Conservation (phyloP, 306 rosid species). For the Castanea crenata region DNA sequence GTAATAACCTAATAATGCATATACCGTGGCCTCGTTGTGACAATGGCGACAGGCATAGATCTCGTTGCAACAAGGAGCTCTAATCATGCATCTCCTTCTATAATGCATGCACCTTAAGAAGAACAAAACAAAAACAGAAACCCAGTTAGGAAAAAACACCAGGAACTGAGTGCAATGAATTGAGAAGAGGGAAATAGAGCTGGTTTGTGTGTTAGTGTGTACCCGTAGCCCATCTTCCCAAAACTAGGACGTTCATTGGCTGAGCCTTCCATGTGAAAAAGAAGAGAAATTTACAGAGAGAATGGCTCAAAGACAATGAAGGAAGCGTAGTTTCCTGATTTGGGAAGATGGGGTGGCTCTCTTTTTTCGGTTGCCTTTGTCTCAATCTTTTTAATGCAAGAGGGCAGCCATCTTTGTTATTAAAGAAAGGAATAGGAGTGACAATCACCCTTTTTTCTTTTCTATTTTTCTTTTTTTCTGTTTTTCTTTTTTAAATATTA, state of each 20-base stretch:
- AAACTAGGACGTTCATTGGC: constrained; percentile 71
- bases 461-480: neutral
- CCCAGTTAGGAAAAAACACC: neutral
- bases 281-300: constrained; percentile 19
- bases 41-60: constrained; percentile 92
- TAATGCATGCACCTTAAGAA: constrained; percentile 79
- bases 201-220: neutral
- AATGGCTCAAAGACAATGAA: constrained; percentile 3
- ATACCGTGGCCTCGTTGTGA: constrained; percentile 84
- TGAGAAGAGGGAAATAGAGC: neutral
- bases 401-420: constrained; percentile 6
- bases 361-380: constrained; percentile 15
- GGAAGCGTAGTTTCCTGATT: constrained; percentile 35
- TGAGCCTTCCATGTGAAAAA: constrained; percentile 67
- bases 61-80: constrained; percentile 97
- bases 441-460: neutral
- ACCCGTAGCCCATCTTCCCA: constrained; percentile 99
- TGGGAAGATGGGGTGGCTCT: constrained; percentile 40
- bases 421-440: neutral
- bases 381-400: constrained; percentile 27
- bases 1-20: neutral
- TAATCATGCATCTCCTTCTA: constrained; percentile 86
- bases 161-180: neutral
- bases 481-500: neutral
- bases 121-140: neutral